Evolutionary conservation across 2,329 filamentous ascomycete species (phyloP).

Genomic region (Colletotrichum navitas): DNA sequence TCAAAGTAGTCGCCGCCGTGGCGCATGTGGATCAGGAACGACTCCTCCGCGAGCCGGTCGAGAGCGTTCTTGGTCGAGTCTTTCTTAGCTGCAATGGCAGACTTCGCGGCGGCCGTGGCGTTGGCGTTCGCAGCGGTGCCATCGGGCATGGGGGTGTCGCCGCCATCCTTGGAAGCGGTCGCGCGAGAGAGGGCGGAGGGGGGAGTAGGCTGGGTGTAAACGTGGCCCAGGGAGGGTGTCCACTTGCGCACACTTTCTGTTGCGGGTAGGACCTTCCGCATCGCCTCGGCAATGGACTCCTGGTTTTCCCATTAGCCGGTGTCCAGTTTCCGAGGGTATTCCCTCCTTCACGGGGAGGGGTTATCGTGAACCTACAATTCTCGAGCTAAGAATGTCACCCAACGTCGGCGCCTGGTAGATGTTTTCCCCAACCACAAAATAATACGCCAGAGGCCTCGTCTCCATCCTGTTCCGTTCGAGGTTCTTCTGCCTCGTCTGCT

Average conservation of each 20-base stretch:
- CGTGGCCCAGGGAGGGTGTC: slow-evolving; percentile 66
- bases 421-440: slow-evolving; percentile 75
- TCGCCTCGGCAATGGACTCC: slow-evolving; percentile 50
- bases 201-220: slow-evolving; percentile 58
- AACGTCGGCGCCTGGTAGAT: slow-evolving; percentile 75
- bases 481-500: slow-evolving; percentile 73
- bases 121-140: slow-evolving; percentile 45
- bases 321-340: background rate
- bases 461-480: slow-evolving; percentile 66
- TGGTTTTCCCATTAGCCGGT: slow-evolving; percentile 9
- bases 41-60: slow-evolving; percentile 67
- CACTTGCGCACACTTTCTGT: slow-evolving; percentile 65
- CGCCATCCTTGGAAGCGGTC: slow-evolving; percentile 55
- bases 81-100: slow-evolving; percentile 50
- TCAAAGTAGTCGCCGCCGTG: slow-evolving; percentile 76
- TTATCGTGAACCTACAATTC: slow-evolving; percentile 61
- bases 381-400: slow-evolving; percentile 69
- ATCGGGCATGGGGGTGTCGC: slow-evolving; percentile 61
- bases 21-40: slow-evolving; percentile 68
- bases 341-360: background rate
- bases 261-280: slow-evolving; percentile 65
- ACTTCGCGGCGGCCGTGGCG: slow-evolving; percentile 44
- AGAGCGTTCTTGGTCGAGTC: slow-evolving; percentile 56
- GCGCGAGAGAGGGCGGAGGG: slow-evolving; percentile 44
- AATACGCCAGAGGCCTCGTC: slow-evolving; percentile 69